These are phyloP conservation scores for Aquilaria malaccensis DNA, from an alignment of 345 rosid species.

Conservation along the genomic window DNA sequence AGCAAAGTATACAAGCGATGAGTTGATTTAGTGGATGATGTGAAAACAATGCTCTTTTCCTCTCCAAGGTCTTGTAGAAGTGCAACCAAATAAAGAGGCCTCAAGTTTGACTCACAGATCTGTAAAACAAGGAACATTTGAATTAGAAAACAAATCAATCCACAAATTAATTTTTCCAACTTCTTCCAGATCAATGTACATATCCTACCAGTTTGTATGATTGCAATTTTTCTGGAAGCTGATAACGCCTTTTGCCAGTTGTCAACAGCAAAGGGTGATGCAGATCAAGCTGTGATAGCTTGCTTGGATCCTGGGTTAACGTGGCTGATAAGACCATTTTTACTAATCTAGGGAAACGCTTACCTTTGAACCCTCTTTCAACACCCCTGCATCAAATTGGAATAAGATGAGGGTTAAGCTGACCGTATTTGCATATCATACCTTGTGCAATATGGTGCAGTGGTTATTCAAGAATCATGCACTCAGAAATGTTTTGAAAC, in stretches of 20 bases:
- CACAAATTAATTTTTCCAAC: not conserved
- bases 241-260: slow-evolving; percentile 65
- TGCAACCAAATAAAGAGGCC: slow-evolving; percentile 73
- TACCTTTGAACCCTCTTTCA: slow-evolving; percentile 81
- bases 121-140: slow-evolving; percentile 19
- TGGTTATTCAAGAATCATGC: too few relatives aligned
- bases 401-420: slow-evolving; percentile 2
- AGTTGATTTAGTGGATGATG: slow-evolving; percentile 83
- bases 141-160: not conserved
- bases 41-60: slow-evolving; percentile 82
- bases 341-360: slow-evolving; percentile 68
- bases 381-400: slow-evolving; percentile 48
- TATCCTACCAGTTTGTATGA: slow-evolving; percentile 69
- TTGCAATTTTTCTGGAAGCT: slow-evolving; percentile 74
- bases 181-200: slow-evolving; percentile 1
- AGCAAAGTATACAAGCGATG: slow-evolving; percentile 75
- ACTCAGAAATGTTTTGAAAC: not conserved
- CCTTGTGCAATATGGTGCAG: too few relatives aligned
- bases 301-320: slow-evolving; percentile 93
- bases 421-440: not conserved
- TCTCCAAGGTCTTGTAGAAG: slow-evolving; percentile 65
- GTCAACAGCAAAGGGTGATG: slow-evolving; percentile 94
- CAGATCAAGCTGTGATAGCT: slow-evolving; percentile 85
- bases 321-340: slow-evolving; percentile 95
- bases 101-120: slow-evolving; percentile 71